Evolutionary conservation across 2,329 filamentous ascomycete species (phyloP), one percentile per base, ranked within the genome.

Genomic region (Cordyceps fumosorosea): DNA sequence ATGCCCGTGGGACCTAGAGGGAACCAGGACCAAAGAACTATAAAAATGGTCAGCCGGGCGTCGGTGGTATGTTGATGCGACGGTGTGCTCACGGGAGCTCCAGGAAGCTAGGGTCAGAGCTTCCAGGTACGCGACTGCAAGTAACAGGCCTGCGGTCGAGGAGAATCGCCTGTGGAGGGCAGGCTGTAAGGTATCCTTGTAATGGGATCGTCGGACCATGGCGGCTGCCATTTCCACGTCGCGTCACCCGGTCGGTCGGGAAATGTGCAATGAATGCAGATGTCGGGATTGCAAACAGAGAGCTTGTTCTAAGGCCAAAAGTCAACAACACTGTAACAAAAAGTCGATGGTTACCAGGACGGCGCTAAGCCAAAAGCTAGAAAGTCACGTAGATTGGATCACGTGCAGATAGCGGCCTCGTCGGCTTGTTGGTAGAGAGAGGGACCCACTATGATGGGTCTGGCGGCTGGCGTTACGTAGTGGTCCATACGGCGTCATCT

Each of bases 141-240:
- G 77, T 16, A 92, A 80, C 65, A 90, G 78, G 16, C 84, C 81
- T 54, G 89, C 89, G 14, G 91, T 91, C 65, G 87, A 87, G 55
- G 89, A 88, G 76, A 97, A 98, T 69, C 92, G 86, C 69, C 90
- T 84, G 75, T 98, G 93, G 66, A 97, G 80, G 58, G 89, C 88
- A 56, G 93, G 93, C 65, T 93, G 96, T 68, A 97, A 79, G 74
- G 96, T 96, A 78, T 96, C 91, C 80, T 91, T 89, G 77, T 96
- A 96, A 55, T 83, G 80, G 69, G 79, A 77, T 71, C 74, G 83
- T 81, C 80, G 85, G 77, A 78, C 81, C 72, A 76, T 78, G 71
- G 76, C 74, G 70, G 73, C 73, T 69, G 81, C 78, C 81, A 85
- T 85, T 56, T 72, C 77, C 69, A 74, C 74, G 73, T 75, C 70